These are phyloP conservation scores for Saturnispora zaruensis DNA, from an alignment of 805 yeast species.

Conservation along the genomic window DNA sequence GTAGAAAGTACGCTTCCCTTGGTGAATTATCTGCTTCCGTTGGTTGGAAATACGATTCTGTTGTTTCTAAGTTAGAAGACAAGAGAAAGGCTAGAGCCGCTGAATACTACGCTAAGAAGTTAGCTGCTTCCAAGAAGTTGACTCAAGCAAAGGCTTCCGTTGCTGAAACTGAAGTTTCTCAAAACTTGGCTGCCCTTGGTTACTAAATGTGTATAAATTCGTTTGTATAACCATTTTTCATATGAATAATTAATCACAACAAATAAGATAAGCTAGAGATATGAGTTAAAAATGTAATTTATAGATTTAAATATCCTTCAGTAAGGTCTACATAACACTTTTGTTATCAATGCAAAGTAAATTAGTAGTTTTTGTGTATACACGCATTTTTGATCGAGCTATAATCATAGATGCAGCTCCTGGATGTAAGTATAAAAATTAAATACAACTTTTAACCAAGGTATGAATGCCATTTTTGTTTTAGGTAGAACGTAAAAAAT, in stretches of 20 bases:
- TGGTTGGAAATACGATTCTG: slow-evolving; percentile 99
- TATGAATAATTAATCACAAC: not conserved
- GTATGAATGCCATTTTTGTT: too few relatives aligned
- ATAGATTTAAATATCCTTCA: not conserved
- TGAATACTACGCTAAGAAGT: slow-evolving; percentile 98
- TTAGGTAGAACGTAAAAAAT: too few relatives aligned
- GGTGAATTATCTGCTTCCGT: slow-evolving; percentile 94
- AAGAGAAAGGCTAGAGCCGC: slow-evolving; percentile 98
- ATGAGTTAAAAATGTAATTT: not conserved
- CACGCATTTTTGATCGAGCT: too few relatives aligned
- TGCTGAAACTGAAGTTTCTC: slow-evolving; percentile 84
- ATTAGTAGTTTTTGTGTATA: too few relatives aligned
- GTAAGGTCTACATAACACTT: too few relatives aligned
- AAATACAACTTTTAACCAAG: too few relatives aligned
- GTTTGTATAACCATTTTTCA: slow-evolving; percentile 2
- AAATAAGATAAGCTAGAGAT: too few relatives aligned
- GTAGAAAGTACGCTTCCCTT: slow-evolving; percentile 98
- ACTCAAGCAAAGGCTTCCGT: slow-evolving; percentile 77
- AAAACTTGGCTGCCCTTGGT: slow-evolving; percentile 94
- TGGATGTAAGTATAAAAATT: too few relatives aligned
- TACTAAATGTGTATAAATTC: slow-evolving; percentile 50
- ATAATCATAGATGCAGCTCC: too few relatives aligned
- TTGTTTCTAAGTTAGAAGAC: slow-evolving; percentile 96
- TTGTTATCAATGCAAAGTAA: too few relatives aligned
- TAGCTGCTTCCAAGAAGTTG: slow-evolving; percentile 89